Conservation (phyloP, 106 monocot species). For the Agapanthus africanus region DNA sequence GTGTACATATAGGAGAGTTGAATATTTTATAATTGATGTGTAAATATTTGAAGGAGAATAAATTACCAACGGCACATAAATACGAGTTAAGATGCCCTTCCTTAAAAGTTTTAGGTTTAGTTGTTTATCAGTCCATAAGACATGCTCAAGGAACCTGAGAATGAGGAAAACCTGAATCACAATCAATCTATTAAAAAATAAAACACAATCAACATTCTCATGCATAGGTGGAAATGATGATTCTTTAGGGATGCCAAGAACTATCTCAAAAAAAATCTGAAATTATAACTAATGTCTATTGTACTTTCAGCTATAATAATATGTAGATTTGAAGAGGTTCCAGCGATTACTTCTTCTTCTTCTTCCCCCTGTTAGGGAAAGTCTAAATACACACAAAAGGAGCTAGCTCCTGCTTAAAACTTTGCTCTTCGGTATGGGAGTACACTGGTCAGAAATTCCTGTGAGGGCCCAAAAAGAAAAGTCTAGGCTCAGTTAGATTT, state of each 20-base stretch:
- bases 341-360: no score
- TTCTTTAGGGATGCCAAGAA: neutral
- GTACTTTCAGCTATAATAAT: no score
- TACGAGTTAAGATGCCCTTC: constrained; percentile 78
- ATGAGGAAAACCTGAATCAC: neutral
- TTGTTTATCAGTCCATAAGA: constrained; percentile 76
- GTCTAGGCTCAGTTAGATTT: no score
- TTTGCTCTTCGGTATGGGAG: no score
- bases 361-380: no score
- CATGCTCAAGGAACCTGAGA: constrained; percentile 72
- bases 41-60: neutral
- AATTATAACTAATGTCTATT: no score
- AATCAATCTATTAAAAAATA: neutral
- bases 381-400: no score
- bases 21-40: neutral
- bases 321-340: no score
- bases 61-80: constrained; percentile 81
- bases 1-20: neutral
- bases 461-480: no score
- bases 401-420: no score
- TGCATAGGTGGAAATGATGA: neutral
- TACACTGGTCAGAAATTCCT: no score
- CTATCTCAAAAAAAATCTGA: neutral
- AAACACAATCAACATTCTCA: neutral
- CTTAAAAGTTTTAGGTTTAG: constrained; percentile 62